Base-by-base conservation (phyloP, 768 basidiomycete species). In the Calocybe gangraenosa region DNA sequence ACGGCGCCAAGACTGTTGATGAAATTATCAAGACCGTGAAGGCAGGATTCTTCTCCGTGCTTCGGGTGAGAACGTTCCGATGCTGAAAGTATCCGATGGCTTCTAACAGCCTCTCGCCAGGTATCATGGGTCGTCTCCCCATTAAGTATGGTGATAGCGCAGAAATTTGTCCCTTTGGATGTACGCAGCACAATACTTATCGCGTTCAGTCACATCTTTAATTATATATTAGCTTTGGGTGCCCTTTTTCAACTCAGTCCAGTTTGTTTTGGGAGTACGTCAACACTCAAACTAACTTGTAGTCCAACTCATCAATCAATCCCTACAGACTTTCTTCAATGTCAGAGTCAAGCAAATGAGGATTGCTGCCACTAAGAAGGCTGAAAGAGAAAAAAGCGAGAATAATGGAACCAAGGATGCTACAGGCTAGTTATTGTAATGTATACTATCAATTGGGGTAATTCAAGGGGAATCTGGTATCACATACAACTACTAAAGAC, bases 101-200 rank as follows among this genome's bases (percentile, higher is more conserved):
- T 21, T 41, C 6, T 38, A 20, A 10, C 36, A 20, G 17, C 33
- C 21, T 34, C 21, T 44, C n/a, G 10, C 7, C n/a, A 92, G 90
- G 75, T 91, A 44, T 81, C 81, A 18, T 92, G 87, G 90, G 65
- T 87, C 25, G 78, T 85, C 21, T 87, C 85, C 10, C 92, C 92
- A 17, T 51, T 86, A 39, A 78, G 86, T 4, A 71, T 90, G 65
- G 65, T 78, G 7, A 65, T 90, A 53, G 92, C 92, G 5, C 91
- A 92, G 62, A 82, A 71, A 48, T 90, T 85, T 61, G 65, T 94
- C 34, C 79, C 92, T 10, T 72, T 84, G 17, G 85, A 91, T 62
- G 86, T 86, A 50, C 45, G 76, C 55, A 18, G 3, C 25, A 7
- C 17, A 17, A 2, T 36, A 37, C 14, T 23, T 31, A 53, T 40